Evolutionary conservation across 148 eudicot genomes (phyloP).

Genomic region (Rhododendron williamsianum): DNA sequence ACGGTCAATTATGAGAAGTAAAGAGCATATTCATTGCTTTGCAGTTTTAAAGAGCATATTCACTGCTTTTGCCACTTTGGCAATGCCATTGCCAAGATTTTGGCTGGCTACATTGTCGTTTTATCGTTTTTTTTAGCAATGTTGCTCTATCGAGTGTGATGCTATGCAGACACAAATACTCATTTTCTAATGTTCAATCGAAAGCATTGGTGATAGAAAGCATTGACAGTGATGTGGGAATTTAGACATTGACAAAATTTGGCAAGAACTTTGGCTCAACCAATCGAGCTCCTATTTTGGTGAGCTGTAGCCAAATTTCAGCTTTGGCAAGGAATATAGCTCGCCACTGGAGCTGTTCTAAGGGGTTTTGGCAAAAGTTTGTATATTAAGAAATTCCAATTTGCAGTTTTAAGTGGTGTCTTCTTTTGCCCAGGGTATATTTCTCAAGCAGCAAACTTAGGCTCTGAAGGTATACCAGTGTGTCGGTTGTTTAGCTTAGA

Average conservation of each 20-base stretch:
- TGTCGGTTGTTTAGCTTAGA: constrained; percentile 46
- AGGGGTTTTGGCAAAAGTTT: background rate
- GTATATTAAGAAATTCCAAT: background rate
- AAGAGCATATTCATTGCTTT: too few relatives aligned
- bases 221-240: background rate
- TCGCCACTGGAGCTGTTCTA: background rate
- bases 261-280: background rate
- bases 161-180: too few relatives aligned
- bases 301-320: background rate
- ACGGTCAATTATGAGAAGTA: too few relatives aligned
- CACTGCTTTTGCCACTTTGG: too few relatives aligned
- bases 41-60: too few relatives aligned
- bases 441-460: constrained; percentile 55
- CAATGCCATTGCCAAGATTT: too few relatives aligned
- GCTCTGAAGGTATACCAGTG: constrained; percentile 43
- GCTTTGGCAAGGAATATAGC: background rate
- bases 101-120: too few relatives aligned
- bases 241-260: background rate
- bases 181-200: background rate
- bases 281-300: background rate
- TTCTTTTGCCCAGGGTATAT: constrained; percentile 40
- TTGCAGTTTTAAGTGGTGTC: constrained; percentile 4
- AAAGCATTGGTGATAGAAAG: background rate
- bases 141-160: too few relatives aligned
- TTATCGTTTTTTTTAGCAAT: too few relatives aligned